Base-by-base conservation (phyloP, 2,329 filamentous ascomycete genomes). In the Exophiala sideris region DNA sequence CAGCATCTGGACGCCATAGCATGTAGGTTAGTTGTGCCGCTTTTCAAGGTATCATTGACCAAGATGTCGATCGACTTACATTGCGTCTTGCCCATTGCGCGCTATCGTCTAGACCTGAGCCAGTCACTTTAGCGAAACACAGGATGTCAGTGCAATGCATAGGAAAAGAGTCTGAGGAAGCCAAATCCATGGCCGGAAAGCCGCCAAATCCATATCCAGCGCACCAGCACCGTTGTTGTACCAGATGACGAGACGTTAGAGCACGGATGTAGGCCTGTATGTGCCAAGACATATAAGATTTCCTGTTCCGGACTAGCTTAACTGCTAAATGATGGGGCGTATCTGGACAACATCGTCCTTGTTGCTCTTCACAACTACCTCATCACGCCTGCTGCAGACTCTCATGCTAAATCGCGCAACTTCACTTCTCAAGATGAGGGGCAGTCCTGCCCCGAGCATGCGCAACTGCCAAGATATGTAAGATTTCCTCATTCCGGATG, bases 271-370 rank as follows among this genome's bases (percentile, higher is more conserved):
- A 29, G 24, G 24, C 24, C 24, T 29, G 24, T 8, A 29, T 29
- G 24, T 50, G 48, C 48, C 48, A 50, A 50, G 48, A 41, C 38
- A 50, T 21, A 14, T 50, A 16, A 35, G 38, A 41, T 20, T 50
- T 42, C 48, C 48, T 42, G 5, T 14, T 42, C 6, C 7, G 35
- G 38, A 10, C 10, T 50, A 50, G 48, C 45, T n/a, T 39, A 11
- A 33, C n/a, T 20, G 18, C 18, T 16, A 29, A 29, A 29, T 29
- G 24, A 5, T 8, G 24, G 24, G 24, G 24, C 24, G 24, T 29
- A 29, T 29, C 3, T 8, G 24, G 24, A 29, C 24, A 8, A 29
- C 24, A 29, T 5, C 24, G 7, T 8, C 24, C 24, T 29, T 29
- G 35, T 8, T 38, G 11, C 14, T 38, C 11, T 12, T 38, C 35